These are phyloP conservation scores for Emydomyces testavorans DNA, from an alignment of 2,329 filamentous ascomycete genomes.

Conservation along the genomic window DNA sequence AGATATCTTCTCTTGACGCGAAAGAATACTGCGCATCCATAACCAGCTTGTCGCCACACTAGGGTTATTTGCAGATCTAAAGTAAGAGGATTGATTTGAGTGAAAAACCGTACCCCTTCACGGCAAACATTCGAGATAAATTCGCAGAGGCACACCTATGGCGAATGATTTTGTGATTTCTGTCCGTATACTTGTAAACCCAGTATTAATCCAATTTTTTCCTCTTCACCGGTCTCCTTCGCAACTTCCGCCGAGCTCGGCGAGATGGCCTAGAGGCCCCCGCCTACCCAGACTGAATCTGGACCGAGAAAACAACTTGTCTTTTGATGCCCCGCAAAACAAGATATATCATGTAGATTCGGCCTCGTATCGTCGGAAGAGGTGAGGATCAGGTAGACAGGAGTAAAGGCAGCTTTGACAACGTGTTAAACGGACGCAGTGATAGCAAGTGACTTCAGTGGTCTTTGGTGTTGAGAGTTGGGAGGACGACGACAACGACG, in stretches of 20 bases:
- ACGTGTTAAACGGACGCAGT: background rate
- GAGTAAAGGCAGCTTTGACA: too few relatives aligned
- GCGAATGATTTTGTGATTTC: too few relatives aligned
- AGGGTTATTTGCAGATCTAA: background rate
- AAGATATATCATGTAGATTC: conserved; percentile 2
- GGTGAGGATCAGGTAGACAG: background rate
- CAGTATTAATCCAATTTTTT: conserved; percentile 4
- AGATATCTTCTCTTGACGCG: conserved; percentile 53
- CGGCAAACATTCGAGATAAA: conserved; percentile 1
- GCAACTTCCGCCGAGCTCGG: conserved; percentile 24
- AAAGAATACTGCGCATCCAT: conserved; percentile 57
- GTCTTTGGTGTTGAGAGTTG: background rate
- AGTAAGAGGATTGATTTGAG: background rate
- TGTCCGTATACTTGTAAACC: background rate
- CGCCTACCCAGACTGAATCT: conserved; percentile 23
- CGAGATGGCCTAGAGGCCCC: conserved; percentile 31
- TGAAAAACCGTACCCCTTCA: background rate
- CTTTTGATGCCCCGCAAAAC: background rate
- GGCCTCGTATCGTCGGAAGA: background rate
- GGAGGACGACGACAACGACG: background rate
- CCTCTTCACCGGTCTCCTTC: conserved; percentile 27
- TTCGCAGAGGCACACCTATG: too few relatives aligned
- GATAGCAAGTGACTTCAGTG: background rate
- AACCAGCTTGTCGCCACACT: conserved; percentile 10
- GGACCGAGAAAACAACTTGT: background rate